Evolutionary conservation across 352 stramenopile species (phyloP).

Genomic region (Pythium diclinum): DNA sequence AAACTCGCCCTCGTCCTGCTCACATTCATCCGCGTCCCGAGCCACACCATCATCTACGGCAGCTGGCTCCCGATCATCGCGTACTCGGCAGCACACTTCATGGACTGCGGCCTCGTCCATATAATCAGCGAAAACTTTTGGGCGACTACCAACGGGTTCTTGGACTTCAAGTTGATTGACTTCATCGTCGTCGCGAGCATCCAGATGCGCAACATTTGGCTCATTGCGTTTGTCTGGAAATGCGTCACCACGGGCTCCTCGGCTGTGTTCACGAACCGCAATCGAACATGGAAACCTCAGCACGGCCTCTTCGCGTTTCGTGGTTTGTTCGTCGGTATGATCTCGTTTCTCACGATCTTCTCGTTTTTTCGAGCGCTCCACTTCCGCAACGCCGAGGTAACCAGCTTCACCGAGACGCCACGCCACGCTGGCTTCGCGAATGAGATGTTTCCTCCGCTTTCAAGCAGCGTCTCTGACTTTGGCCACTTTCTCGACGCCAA

Average conservation of each 20-base stretch:
- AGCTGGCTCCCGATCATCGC: conserved; percentile 30
- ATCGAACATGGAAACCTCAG: neutral
- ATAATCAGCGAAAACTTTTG: conserved; percentile 25
- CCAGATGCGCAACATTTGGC: conserved; percentile 42
- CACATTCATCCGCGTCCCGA: conserved; percentile 22
- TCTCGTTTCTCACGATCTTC: conserved; percentile 15
- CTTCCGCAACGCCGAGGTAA: conserved; percentile 20
- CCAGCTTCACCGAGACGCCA: conserved; percentile 5
- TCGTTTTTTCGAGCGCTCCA: conserved; percentile 3
- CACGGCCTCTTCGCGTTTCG: conserved; percentile 19
- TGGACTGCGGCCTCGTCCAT: conserved; percentile 28
- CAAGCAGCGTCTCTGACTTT: conserved; percentile 5
- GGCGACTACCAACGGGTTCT: conserved; percentile 22
- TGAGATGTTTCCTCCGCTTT: neutral
- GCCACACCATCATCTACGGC: conserved; percentile 37
- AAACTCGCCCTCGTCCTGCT: too few species aligned
- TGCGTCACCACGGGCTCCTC: conserved; percentile 1
- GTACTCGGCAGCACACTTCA: conserved; percentile 25
- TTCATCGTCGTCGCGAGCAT: conserved; percentile 25
- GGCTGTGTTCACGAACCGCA: neutral
- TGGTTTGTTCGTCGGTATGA: conserved; percentile 3
- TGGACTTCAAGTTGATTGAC: conserved; percentile 18
- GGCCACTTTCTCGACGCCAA: conserved; percentile 14
- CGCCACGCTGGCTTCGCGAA: neutral
- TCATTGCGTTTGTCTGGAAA: conserved; percentile 24